Percentiles rank a stretch among this genome's conserved stretches.
Evolutionary conservation across 106 monocot species (phyloP).

Genomic region (Xerophyta viscosa): DNA sequence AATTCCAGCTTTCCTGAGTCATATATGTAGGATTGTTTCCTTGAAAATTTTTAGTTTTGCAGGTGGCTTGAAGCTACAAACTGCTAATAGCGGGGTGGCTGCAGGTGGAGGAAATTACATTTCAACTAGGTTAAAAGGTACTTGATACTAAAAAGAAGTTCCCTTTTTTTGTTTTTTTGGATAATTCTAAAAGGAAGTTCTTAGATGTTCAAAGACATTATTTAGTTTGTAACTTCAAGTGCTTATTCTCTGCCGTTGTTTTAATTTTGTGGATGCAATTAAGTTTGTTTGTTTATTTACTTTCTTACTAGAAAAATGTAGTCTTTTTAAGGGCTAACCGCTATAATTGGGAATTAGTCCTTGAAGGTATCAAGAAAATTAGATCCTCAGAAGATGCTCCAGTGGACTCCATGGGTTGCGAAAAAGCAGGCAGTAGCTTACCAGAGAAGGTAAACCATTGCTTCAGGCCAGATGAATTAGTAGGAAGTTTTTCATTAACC

Average conservation of each 20-base stretch:
- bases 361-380: constrained; percentile 80
- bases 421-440: constrained; percentile 74
- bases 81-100: constrained; percentile 1
- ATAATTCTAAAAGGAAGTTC: too few species aligned
- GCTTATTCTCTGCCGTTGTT: background rate
- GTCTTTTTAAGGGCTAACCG: constrained; percentile 23
- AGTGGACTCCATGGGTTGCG: constrained; percentile 95
- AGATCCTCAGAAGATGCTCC: constrained; percentile 84
- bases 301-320: background rate
- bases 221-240: too few species aligned
- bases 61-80: constrained; percentile 2
- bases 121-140: constrained; percentile 23
- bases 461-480: too few species aligned
- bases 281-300: background rate
- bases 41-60: constrained; percentile 8
- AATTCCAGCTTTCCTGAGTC: background rate
- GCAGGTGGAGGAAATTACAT: constrained; percentile 4
- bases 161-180: too few species aligned
- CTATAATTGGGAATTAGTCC: constrained; percentile 64
- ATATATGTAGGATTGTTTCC: background rate
- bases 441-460: constrained; percentile 97
- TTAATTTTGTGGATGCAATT: background rate
- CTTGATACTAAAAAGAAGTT: background rate
- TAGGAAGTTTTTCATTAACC: too few species aligned
- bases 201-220: too few species aligned